phyloP scores from a whole-genome alignment of 2,329 filamentous ascomycete species.

The Plenodomus tracheiphilus region DNA sequence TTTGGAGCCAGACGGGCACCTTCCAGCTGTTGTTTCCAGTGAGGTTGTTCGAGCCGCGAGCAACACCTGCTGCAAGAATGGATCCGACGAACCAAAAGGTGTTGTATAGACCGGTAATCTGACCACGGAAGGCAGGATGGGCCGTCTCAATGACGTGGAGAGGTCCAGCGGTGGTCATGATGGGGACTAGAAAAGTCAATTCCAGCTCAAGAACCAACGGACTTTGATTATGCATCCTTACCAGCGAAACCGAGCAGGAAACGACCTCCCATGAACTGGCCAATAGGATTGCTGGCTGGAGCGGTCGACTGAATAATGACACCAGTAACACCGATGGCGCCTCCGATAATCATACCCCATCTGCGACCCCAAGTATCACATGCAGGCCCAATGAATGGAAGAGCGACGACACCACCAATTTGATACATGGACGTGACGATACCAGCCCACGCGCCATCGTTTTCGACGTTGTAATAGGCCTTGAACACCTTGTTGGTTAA shows the following conservation, averaged over 20 bases:
- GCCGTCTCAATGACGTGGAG: constrained; percentile 63
- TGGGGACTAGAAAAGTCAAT: constrained; percentile 41
- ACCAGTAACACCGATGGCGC: constrained; percentile 53
- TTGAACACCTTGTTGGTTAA: constrained; percentile 51
- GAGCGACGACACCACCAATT: constrained; percentile 50
- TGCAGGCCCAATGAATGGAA: constrained; percentile 52
- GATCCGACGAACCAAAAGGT: constrained; percentile 50
- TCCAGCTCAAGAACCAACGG: too few relatives aligned
- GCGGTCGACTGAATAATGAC: constrained; percentile 54
- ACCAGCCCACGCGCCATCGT: constrained; percentile 50
- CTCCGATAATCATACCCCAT: constrained; percentile 57
- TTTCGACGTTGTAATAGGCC: constrained; percentile 47
- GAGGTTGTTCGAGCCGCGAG: constrained; percentile 24
- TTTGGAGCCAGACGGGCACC: constrained; percentile 32
- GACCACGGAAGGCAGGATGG: constrained; percentile 61
- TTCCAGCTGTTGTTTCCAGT: constrained; percentile 22
- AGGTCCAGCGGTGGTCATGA: constrained; percentile 60
- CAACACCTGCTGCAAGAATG: constrained; percentile 31
- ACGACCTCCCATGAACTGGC: constrained; percentile 59
- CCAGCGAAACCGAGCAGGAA: constrained; percentile 64
- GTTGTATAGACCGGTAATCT: constrained; percentile 49
- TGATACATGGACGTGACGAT: constrained; percentile 54
- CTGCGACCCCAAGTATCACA: constrained; percentile 49
- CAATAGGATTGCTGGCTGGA: constrained; percentile 41
- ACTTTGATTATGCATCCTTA: neutral